These are phyloP conservation scores for Metschnikowia reukaufii DNA, from an alignment of 805 yeast genomes.

Conservation along the genomic window DNA sequence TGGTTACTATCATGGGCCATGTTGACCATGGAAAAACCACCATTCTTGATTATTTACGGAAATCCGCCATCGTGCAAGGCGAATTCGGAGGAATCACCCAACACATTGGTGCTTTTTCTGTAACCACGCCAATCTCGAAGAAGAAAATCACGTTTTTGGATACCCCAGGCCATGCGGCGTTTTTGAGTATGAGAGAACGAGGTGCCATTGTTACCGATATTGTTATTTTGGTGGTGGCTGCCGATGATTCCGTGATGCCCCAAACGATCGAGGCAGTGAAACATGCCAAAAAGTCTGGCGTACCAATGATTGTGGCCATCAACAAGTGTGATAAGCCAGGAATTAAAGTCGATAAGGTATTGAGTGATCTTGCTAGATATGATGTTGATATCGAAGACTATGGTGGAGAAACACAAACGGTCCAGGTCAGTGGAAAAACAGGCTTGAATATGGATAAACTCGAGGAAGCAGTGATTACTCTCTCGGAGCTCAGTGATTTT, in stretches of 20 bases:
- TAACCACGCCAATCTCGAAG: conserved; percentile 70
- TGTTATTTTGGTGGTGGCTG: conserved; percentile 89
- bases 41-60: conserved; percentile 79
- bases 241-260: conserved; percentile 97
- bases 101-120: conserved; percentile 95
- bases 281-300: conserved; percentile 81
- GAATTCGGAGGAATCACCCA: conserved; percentile 98
- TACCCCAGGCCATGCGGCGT: conserved; percentile 98
- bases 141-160: conserved; percentile 85
- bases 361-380: conserved; percentile 70
- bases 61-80: conserved; percentile 75
- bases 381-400: conserved; percentile 87
- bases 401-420: conserved; percentile 94
- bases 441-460: conserved; percentile 87
- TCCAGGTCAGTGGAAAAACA: conserved; percentile 83
- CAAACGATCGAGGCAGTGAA: conserved; percentile 95
- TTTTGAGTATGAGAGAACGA: conserved; percentile 91
- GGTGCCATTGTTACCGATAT: conserved; percentile 95
- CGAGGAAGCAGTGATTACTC: conserved; percentile 83
- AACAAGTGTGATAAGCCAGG: conserved; percentile 88
- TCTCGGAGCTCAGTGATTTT: conserved; percentile 81
- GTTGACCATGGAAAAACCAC: conserved; percentile 99
- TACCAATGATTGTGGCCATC: conserved; percentile 85
- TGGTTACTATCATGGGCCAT: conserved; percentile 98
- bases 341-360: conserved; percentile 70